Percentiles rank a stretch among this genome's conserved stretches.
phyloP scores from a whole-genome alignment of 495 filamentous ascomycete species.

The Penicillium arizonense region DNA sequence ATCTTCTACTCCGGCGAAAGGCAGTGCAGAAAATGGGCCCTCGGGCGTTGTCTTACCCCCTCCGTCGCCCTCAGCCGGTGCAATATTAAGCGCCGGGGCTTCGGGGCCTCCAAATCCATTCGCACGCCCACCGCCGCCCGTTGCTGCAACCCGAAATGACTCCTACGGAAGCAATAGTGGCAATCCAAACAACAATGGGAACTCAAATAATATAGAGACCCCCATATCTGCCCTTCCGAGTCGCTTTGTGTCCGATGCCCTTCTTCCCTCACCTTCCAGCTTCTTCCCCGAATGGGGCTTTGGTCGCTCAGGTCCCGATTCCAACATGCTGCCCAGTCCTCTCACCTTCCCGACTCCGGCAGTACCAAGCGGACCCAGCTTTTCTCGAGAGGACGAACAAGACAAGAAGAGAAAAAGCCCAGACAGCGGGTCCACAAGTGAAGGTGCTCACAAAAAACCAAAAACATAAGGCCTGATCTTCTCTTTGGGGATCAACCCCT shows the following conservation, averaged over 20 bases:
- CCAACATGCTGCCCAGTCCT: conserved; percentile 84
- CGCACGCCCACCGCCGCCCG: conserved; percentile 73
- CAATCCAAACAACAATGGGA: conserved; percentile 60
- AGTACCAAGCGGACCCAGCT: conserved; percentile 65
- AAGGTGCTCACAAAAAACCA: conserved; percentile 46
- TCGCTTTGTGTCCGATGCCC: conserved; percentile 79
- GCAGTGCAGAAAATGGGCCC: conserved; percentile 55
- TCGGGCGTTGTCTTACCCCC: conserved; percentile 82
- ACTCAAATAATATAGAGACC: conserved; percentile 81
- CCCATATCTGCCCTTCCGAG: conserved; percentile 97
- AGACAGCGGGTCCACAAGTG: conserved; percentile 39
- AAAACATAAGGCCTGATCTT: conserved; percentile 32
- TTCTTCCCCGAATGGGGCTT: conserved; percentile 94
- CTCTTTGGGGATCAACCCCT: neutral
- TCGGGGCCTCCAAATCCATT: conserved; percentile 94
- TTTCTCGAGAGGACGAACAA: conserved; percentile 57
- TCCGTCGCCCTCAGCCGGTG: conserved; percentile 83
- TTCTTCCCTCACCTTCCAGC: conserved; percentile 81
- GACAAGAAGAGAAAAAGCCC: conserved; percentile 56
- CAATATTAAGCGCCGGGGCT: conserved; percentile 86
- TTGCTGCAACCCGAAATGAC: conserved; percentile 32
- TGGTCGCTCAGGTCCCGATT: conserved; percentile 60
- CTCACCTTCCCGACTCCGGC: conserved; percentile 90
- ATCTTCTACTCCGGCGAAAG: conserved; percentile 48
- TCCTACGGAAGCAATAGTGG: conserved; percentile 60